Evolutionary conservation across 1,284 basidiomycete genomes (phyloP).

Genomic region (Leccinum fallax): DNA sequence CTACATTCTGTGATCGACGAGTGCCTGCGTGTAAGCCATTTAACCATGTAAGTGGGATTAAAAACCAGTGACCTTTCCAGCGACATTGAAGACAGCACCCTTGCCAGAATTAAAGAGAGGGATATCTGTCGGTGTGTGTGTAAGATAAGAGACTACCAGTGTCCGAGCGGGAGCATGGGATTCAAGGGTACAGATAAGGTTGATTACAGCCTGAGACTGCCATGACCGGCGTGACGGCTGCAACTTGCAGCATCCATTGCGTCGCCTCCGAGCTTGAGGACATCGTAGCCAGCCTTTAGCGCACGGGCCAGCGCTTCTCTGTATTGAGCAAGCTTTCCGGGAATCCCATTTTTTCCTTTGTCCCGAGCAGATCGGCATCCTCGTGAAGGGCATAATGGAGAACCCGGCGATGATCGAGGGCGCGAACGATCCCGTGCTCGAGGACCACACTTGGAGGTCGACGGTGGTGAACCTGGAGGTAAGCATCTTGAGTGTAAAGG

Average conservation of each 20-base stretch:
- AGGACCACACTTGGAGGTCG: no score
- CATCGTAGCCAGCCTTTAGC: slow-evolving; percentile 61
- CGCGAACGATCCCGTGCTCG: no score
- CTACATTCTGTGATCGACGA: slow-evolving; percentile 46
- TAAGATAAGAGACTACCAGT: not conserved
- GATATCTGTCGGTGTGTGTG: slow-evolving; percentile 49
- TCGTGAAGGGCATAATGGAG: no score
- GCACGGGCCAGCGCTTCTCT: slow-evolving; percentile 56
- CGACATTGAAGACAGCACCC: slow-evolving; percentile 80
- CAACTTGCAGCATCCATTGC: slow-evolving; percentile 81
- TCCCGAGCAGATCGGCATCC: no score
- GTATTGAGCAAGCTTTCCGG: slow-evolving; percentile 53
- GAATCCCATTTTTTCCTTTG: no score
- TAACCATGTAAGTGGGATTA: not conserved
- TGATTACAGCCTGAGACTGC: slow-evolving; percentile 52
- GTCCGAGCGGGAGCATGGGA: not conserved
- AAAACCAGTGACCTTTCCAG: slow-evolving; percentile 59
- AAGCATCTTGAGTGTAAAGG: no score
- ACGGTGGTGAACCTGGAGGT: no score
- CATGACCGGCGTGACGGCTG: slow-evolving; percentile 64
- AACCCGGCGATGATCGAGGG: no score
- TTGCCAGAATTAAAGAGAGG: slow-evolving; percentile 79
- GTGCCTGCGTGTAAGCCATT: not conserved
- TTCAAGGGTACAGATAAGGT: not conserved
- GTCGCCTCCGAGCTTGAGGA: slow-evolving; percentile 68